Conservation (phyloP, 495 filamentous ascomycete species). For the Daldinia caldariorum region DNA sequence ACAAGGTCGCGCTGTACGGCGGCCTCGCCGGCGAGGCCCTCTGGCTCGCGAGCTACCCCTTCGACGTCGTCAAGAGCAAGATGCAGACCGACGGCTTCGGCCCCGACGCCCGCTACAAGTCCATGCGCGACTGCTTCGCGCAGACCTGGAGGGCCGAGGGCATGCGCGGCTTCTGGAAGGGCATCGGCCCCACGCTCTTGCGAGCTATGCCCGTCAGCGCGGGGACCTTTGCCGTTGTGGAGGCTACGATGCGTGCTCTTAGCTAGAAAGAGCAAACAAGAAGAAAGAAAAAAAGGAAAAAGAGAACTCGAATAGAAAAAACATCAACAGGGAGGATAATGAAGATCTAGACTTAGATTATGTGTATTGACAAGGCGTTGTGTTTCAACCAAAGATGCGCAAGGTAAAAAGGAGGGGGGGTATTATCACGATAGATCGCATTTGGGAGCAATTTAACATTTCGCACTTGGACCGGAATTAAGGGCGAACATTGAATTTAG, state of each 20-base stretch:
- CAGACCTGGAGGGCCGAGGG: slow-evolving; percentile 85
- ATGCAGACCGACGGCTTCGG: slow-evolving; percentile 97
- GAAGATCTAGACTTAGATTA: slow-evolving; percentile 13
- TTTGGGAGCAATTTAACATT: slow-evolving; percentile 43
- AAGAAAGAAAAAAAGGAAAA: neutral
- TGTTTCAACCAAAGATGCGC: slow-evolving; percentile 40
- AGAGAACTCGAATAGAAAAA: neutral
- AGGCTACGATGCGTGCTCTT: slow-evolving; percentile 70
- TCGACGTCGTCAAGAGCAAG: slow-evolving; percentile 98
- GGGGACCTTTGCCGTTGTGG: slow-evolving; percentile 90
- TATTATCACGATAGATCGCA: slow-evolving; percentile 19
- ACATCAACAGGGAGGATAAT: neutral
- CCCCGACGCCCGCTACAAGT: slow-evolving; percentile 70
- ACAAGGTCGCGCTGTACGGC: slow-evolving; percentile 91
- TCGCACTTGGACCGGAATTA: slow-evolving; percentile 14
- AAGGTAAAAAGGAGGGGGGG: neutral
- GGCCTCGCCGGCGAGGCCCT: slow-evolving; percentile 92
- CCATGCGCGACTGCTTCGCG: slow-evolving; percentile 88
- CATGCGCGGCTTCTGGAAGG: slow-evolving; percentile 91
- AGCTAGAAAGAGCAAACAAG: slow-evolving; percentile 41
- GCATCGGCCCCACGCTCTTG: slow-evolving; percentile 89
- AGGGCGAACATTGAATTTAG: slow-evolving; percentile 26
- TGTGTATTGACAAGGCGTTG: slow-evolving; percentile 31
- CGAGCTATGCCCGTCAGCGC: slow-evolving; percentile 98
- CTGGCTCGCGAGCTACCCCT: slow-evolving; percentile 91